phyloP scores from a whole-genome alignment of 2,329 filamentous ascomycete genomes.

The Hypoxylon sp. region DNA sequence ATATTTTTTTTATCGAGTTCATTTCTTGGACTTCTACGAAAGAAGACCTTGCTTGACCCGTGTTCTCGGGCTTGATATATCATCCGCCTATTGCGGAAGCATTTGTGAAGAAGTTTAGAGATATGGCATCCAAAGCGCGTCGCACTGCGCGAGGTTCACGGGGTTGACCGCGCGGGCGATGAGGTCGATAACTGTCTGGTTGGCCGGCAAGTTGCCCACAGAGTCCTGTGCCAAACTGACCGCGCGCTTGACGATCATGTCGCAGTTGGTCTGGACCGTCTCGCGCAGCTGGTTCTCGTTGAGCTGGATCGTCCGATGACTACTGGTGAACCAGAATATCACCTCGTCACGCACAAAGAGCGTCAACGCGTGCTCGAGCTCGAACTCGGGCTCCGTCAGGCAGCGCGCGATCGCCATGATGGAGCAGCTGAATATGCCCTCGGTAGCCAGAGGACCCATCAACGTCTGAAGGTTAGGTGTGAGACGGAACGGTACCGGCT shows the following conservation, averaged over 20 bases:
- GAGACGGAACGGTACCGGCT: constrained; percentile 95
- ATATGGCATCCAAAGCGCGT: constrained; percentile 98
- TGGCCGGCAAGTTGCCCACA: constrained; percentile 86
- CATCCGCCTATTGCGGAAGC: no score
- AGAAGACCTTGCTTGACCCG: no score
- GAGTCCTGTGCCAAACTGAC: constrained; percentile 83
- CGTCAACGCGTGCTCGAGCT: constrained; percentile 93
- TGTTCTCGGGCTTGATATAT: no score
- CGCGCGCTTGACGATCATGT: constrained; percentile 91
- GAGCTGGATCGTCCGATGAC: constrained; percentile 71
- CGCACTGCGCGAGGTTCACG: constrained; percentile 85
- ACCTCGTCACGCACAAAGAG: constrained; percentile 98
- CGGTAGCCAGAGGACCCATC: constrained; percentile 94
- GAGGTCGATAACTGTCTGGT: constrained; percentile 96
- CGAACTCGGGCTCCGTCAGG: constrained; percentile 86
- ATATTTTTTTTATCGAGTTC: not conserved
- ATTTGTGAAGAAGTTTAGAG: constrained; percentile 63
- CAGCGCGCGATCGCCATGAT: constrained; percentile 97
- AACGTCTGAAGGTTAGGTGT: constrained; percentile 96
- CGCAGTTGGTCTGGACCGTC: constrained; percentile 85
- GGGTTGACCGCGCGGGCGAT: constrained; percentile 95
- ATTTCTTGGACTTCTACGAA: no score
- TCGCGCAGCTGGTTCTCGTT: constrained; percentile 79
- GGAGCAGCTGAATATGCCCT: constrained; percentile 94
- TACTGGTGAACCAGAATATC: constrained; percentile 93